Conservation (phyloP, 768 basidiomycete species). For the Psilocybe azurescens region DNA sequence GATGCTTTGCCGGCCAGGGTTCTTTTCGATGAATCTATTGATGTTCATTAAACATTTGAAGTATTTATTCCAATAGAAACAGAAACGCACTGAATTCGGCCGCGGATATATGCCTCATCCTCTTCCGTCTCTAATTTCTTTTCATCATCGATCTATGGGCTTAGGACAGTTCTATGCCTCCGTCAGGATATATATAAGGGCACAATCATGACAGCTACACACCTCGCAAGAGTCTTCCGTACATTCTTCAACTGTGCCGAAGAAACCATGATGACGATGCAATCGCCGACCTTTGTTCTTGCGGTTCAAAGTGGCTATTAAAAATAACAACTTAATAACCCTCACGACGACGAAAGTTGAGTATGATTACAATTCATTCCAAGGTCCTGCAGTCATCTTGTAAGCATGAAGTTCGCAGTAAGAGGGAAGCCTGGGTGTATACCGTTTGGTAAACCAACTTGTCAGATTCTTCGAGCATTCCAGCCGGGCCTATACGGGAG, state of each 20-base stretch:
- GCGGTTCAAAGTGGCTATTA: conserved; percentile 61
- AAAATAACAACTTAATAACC: not conserved
- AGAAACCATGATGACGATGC: conserved; percentile 69
- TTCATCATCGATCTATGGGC: conserved; percentile 61
- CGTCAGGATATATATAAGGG: not conserved
- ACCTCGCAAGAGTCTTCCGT: conserved; percentile 70
- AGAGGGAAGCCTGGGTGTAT: conserved; percentile 15
- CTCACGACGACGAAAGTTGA: too few relatives aligned
- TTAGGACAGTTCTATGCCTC: conserved; percentile 54
- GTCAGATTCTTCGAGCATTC: conserved; percentile 60
- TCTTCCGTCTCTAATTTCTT: conserved; percentile 54
- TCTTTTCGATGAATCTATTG: conserved; percentile 59
- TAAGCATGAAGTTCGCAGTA: not conserved
- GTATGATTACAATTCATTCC: conserved; percentile 56
- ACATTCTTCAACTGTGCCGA: conserved; percentile 61
- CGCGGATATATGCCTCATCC: conserved; percentile 57
- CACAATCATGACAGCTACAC: not conserved
- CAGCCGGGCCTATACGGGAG: conserved; percentile 69
- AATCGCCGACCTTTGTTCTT: conserved; percentile 64
- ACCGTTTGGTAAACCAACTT: conserved; percentile 54
- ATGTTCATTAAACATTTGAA: not conserved
- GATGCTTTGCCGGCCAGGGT: conserved; percentile 65
- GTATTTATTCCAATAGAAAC: not conserved
- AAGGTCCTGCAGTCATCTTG: conserved; percentile 44
- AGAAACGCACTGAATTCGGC: conserved; percentile 50